phyloP scores from a whole-genome alignment of 108 stramenopile genomes.

The Thalassiosira profunda region DNA sequence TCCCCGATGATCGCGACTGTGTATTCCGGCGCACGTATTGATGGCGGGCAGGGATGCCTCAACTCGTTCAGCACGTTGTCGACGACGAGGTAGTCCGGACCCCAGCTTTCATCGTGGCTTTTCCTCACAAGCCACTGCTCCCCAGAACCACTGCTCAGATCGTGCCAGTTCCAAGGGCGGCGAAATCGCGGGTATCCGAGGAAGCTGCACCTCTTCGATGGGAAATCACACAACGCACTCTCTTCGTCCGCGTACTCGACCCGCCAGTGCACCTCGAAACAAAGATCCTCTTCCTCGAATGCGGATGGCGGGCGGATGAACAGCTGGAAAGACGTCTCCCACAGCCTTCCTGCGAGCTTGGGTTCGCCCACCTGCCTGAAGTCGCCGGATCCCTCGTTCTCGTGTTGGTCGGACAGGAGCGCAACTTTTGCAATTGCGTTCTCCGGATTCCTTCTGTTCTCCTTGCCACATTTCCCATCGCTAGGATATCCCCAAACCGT shows the following conservation, averaged over 20 bases:
- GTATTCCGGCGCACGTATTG: constrained; percentile 8
- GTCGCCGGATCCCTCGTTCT: not conserved
- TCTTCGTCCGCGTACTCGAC: constrained; percentile 10
- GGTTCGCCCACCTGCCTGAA: not conserved
- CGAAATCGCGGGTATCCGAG: constrained; percentile 7
- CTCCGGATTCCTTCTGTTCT: not conserved
- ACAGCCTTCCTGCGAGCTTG: not conserved
- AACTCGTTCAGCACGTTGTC: not conserved
- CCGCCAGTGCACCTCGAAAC: constrained; percentile 12
- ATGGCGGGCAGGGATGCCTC: not conserved
- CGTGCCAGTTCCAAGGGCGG: constrained; percentile 8
- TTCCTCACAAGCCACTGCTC: not conserved
- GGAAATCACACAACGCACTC: constrained; percentile 11
- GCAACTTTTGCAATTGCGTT: not conserved
- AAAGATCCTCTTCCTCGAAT: not conserved
- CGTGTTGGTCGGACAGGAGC: not conserved
- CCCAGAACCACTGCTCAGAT: not conserved
- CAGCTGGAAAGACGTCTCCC: constrained; percentile 18
- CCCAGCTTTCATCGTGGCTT: constrained; percentile 1
- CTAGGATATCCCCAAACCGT: constrained; percentile 12
- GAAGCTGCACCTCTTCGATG: constrained; percentile 6
- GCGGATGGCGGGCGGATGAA: constrained; percentile 5
- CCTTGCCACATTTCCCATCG: not conserved
- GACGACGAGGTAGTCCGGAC: not conserved
- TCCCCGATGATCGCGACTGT: constrained; percentile 22